A percentile compares a stretch with the other conserved stretches of the same genome.
Evolutionary conservation across 2,329 filamentous ascomycete species (phyloP).

Genomic region (Fusarium subtropicale): DNA sequence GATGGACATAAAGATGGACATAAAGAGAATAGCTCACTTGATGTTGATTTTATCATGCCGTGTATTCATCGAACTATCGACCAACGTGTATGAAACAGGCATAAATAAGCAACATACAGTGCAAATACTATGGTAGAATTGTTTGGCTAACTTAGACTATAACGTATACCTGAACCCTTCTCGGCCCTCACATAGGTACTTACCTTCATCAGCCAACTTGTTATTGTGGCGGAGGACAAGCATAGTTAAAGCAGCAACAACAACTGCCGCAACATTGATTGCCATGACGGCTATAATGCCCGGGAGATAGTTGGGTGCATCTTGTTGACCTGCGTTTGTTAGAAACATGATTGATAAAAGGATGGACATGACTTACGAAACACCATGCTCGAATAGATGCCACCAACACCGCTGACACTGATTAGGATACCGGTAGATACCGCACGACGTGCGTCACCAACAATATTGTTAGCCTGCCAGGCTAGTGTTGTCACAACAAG

Average conservation of each 20-base stretch:
- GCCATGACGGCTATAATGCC: constrained; percentile 32
- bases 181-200: neutral
- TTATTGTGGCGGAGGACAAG: constrained; percentile 17
- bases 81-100: accelerated
- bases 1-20: no score
- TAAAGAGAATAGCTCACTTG: no score
- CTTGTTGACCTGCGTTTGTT: constrained; percentile 7
- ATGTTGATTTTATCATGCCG: no score
- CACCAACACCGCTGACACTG: constrained; percentile 30
- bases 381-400: constrained; percentile 35
- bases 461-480: constrained; percentile 35
- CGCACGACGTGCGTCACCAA: constrained; percentile 22
- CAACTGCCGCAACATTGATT: constrained; percentile 18
- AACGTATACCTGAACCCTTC: constrained; percentile 29
- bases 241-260: constrained; percentile 20
- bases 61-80: no score
- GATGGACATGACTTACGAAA: constrained; percentile 12
- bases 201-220: neutral
- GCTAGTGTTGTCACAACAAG: constrained; percentile 20
- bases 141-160: accelerated
- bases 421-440: constrained; percentile 33
- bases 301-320: constrained; percentile 28
- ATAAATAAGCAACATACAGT: no score
- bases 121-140: accelerated
- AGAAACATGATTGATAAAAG: accelerated